Base-by-base conservation (phyloP, 768 basidiomycete species). In the Mycena alexandri region DNA sequence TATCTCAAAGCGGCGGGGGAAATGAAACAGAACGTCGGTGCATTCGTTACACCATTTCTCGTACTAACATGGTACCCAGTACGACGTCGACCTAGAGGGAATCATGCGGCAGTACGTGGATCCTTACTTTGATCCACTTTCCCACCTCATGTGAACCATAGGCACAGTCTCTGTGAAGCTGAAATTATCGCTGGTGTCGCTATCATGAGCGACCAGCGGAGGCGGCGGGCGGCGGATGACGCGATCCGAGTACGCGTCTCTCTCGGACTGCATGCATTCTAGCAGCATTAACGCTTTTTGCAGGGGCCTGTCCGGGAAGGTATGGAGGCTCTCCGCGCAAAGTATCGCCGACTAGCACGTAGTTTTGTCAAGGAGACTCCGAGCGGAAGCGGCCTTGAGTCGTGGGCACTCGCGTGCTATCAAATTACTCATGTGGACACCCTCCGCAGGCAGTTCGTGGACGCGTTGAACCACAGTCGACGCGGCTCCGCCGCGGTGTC, bases 301-400 rank as follows among this genome's bases (percentile, higher is more conserved):
- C 34, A 71, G 70, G 71, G 71, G 2, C 71, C 71, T 16, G 71
- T 71, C 14, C 50, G 65, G 11, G 71, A 71, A 44, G 71, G 56
- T 7, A 71, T 60, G 61, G 67, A 69, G 1, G 44, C 47, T 0
- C 59, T 71, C 1, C 55, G 56, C 5, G 42, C 19, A 2, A 6
- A n/a, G 4, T 66, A 47, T 16, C 71, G 71, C 16, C 42, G 58
- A 9, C n/a, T 51, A 8, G 67, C 67, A 2, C 63, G 67, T 6
- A 47, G 10, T 2, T 71, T 65, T n/a, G 71, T 71, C 51, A 69
- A 71, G 24, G 63, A 53, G 16, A 62, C 69, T 33, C 64, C 64
- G 0, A 66, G 41, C 33, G 38, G 13, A 3, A 41, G 53, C 2
- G 58, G 61, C 3, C 41, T 71, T 10, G 61, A 67, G 13, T 48